Evolutionary conservation across 2,329 filamentous ascomycete genomes (phyloP), one percentile per base, ranked within the genome.

Genomic region (Claviceps sp.): DNA sequence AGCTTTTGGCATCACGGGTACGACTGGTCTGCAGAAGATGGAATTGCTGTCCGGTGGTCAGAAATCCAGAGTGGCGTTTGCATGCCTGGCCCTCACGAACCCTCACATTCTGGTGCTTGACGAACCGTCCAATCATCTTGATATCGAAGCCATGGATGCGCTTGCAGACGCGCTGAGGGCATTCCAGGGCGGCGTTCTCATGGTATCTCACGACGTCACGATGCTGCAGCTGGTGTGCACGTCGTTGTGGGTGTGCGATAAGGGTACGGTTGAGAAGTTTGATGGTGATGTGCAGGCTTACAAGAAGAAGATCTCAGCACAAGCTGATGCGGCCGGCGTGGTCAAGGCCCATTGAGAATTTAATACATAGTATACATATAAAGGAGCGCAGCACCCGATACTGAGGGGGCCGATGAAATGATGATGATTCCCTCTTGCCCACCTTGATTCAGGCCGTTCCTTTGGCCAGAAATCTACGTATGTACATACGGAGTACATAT

Each of bases 101-200:
- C 93, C 93, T 17, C 93, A 98, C 65, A 97, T 98, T 59, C 78
- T 98, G 47, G 91, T 98, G 55, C 86, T 98, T 49, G 93, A 98
- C 78, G 93, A 98, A 70, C 93, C 93, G 66, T 95, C 89, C 57
- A 98, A 98, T 74, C 93, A 98, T 70, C 75, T 98, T 62, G 93
- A 98, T 80, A 97, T 98, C 61, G 93, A 98, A 69, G 93, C 93
- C 57, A 96, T 98, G 93, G 93, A 98, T 68, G 91, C 93, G 11
- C 75, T 98, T 50, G 84, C 88, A 4, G 82, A 85, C 34, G 93
- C 93, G 16, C 74, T 98, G 60, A 78, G 82, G 60, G 80, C 84
- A 57, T 98, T 97, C 72, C 80, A 95, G 71, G 93, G 93, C 56
- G 93, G 93, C 67, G 90, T 98, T 52, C 74, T 98, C 62, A 97